Conservation (phyloP, 495 filamentous ascomycete species). For the Aspergillus wentii region DNA sequence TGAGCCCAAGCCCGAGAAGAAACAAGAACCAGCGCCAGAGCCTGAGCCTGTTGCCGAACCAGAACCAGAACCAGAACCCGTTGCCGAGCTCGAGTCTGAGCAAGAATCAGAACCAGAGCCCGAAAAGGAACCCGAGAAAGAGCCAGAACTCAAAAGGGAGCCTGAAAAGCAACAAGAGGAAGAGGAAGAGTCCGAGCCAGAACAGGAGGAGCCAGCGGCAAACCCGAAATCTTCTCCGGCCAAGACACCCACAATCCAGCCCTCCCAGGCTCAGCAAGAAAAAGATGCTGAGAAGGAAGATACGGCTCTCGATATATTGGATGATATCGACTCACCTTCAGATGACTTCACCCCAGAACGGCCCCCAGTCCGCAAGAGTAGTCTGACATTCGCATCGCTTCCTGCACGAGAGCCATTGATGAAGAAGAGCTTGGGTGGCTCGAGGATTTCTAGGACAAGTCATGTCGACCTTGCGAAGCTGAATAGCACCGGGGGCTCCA, state of each 20-base stretch:
- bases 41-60: slow-evolving; percentile 2
- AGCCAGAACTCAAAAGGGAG: slow-evolving; percentile 2
- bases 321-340: slow-evolving; percentile 56
- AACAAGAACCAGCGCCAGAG: slow-evolving; percentile 3
- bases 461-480: slow-evolving; percentile 65
- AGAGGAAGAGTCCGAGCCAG: slow-evolving; percentile 3
- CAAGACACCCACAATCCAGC: slow-evolving; percentile 12
- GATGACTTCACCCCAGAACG: slow-evolving; percentile 58
- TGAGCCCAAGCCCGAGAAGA: slow-evolving; percentile 17
- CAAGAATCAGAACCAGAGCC: slow-evolving; percentile 8
- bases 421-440: slow-evolving; percentile 74
- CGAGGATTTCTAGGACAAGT: slow-evolving; percentile 68
- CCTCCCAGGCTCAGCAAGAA: slow-evolving; percentile 12
- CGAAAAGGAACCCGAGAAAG: slow-evolving; percentile 11
- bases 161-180: slow-evolving; percentile 6
- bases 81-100: slow-evolving; percentile 1
- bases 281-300: slow-evolving; percentile 41
- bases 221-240: slow-evolving; percentile 13
- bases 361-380: slow-evolving; percentile 79
- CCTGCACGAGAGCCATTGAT: slow-evolving; percentile 84
- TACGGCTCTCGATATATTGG: slow-evolving; percentile 43
- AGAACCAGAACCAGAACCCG: slow-evolving; percentile 14
- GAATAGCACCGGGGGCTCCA: slow-evolving; percentile 30
- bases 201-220: neutral
- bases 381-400: slow-evolving; percentile 85